Base-by-base conservation (phyloP, 169 alveolate species). In the Babesia bovis region DNA sequence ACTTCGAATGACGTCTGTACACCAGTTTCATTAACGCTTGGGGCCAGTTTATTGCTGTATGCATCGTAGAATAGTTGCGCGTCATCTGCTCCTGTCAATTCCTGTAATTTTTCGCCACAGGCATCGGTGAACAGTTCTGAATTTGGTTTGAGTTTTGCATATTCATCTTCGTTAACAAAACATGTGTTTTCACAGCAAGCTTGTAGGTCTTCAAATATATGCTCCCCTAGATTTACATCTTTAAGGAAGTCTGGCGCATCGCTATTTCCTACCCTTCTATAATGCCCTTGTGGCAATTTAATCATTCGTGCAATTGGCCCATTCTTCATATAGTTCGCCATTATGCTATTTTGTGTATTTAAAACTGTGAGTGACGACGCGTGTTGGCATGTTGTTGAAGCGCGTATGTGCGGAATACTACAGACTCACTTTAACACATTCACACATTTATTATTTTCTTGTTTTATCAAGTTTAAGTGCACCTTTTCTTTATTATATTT, bases 221-320 rank as follows among this genome's bases (percentile, higher is more conserved):
- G 73, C n/a, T 45, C 61, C 32, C 41, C 61, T 19, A 63, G 0
- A 25, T 63, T 47, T 36, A 59, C 25, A 42, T 44, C 61, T 52
- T 63, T 63, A 5, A 63, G 47, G 60, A 63, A 63, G 15, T 63
- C 73, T 49, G 73, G 73, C 30, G 73, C 63, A 0, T 63, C 63
- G 40, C 26, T 49, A 26, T 28, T 49, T 0, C 58, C 73, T 28
- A 63, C 60, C 3, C 73, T 25, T 45, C 61, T 25, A 33, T 45
- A 63, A 28, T 63, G 73, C 28, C 73, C 73, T 49, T 63, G 73
- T 50, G 73, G 73, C 32, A 63, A 52, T 55, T 36, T 63, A 23
- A 63, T 36, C 26, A 63, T 19, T 9, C 73, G 73, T 58, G 73
- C 38, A 3, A 63, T 60, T 15, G 73, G 73, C 52, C 73, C 73